Conservation (phyloP, 1,284 basidiomycete genomes). For the Serendipita sp. region DNA sequence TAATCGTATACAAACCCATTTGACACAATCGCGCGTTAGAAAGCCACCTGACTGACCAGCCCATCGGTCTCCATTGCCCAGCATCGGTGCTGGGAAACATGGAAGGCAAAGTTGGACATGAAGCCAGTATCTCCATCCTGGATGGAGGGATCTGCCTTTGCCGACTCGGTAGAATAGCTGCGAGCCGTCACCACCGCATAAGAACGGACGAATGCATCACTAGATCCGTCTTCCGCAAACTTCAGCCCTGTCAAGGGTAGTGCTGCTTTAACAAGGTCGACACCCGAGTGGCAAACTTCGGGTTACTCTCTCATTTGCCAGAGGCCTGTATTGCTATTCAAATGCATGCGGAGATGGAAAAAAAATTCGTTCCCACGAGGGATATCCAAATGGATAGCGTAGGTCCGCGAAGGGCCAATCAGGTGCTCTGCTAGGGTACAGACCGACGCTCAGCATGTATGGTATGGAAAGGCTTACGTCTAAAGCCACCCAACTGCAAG, state of each 20-base stretch:
- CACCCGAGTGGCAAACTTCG: slow-evolving; percentile 37
- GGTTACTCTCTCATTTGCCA: neutral
- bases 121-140: slow-evolving; percentile 35
- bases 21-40: slow-evolving; percentile 19
- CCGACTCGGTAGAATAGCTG: slow-evolving; percentile 29
- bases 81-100: slow-evolving; percentile 49
- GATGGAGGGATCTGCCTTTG: slow-evolving; percentile 31
- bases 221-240: slow-evolving; percentile 22
- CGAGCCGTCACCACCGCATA: slow-evolving; percentile 51
- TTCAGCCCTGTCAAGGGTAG: slow-evolving; percentile 33
- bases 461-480: slow-evolving; percentile 35
- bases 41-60: slow-evolving; percentile 39
- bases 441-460: slow-evolving; percentile 39
- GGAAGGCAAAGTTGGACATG: slow-evolving; percentile 40
- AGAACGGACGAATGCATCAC: slow-evolving; percentile 30
- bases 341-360: slow-evolving; percentile 14
- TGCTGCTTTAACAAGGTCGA: slow-evolving; percentile 33
- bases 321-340: neutral
- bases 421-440: slow-evolving; percentile 40
- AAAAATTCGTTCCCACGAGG: slow-evolving; percentile 13
- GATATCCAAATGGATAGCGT: too few relatives aligned
- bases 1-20: too few relatives aligned
- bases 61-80: slow-evolving; percentile 47
- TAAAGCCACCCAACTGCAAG: slow-evolving; percentile 32
- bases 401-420: slow-evolving; percentile 37